phyloP scores from a whole-genome alignment of 306 rosid genomes.

The Cucumis hystrix region DNA sequence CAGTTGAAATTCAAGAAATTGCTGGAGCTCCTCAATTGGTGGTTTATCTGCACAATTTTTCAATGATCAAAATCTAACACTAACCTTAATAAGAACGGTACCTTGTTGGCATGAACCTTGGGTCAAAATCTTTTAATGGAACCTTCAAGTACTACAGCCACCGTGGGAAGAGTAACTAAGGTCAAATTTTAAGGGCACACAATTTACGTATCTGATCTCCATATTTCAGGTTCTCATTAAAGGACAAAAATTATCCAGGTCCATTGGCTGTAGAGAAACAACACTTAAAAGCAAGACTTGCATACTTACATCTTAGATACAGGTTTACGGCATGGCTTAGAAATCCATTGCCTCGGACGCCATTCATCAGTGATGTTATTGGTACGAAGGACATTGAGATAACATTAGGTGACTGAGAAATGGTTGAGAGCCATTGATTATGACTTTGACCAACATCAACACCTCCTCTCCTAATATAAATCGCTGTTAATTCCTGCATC shows the following conservation, averaged over 20 bases:
- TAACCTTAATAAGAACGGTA: background rate
- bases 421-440: slow-evolving; percentile 78
- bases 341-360: slow-evolving; percentile 65
- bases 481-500: slow-evolving; percentile 42
- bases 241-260: background rate
- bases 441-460: slow-evolving; percentile 41
- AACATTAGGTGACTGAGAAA: slow-evolving; percentile 57
- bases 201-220: too few species aligned
- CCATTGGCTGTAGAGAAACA: background rate
- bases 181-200: background rate
- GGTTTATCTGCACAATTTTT: slow-evolving; percentile 65
- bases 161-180: background rate
- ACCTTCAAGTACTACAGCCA: background rate
- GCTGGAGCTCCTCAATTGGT: slow-evolving; percentile 74
- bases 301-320: slow-evolving; percentile 80
- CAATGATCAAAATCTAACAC: slow-evolving; percentile 1
- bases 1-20: slow-evolving; percentile 80
- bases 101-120: background rate
- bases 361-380: slow-evolving; percentile 59
- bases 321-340: slow-evolving; percentile 73
- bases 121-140: background rate
- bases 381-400: slow-evolving; percentile 82
- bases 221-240: background rate
- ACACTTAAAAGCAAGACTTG: background rate
- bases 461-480: slow-evolving; percentile 69